Base-by-base conservation (phyloP, 2,329 filamentous ascomycete species). In the Apiospora hydei region DNA sequence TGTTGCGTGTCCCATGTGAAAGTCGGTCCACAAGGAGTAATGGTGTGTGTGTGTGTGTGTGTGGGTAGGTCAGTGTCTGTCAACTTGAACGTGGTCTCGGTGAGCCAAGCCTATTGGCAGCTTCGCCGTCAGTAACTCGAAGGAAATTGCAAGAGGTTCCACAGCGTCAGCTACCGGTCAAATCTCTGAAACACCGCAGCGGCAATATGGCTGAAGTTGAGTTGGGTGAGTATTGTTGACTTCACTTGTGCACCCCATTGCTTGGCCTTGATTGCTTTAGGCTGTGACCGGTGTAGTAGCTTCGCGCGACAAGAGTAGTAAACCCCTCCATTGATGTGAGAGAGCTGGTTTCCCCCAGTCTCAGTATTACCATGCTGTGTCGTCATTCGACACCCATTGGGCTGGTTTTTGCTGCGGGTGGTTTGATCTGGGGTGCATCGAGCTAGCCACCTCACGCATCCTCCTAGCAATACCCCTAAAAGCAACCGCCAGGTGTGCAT, bases 311-410 rank as follows among this genome's bases (percentile, higher is more conserved):
- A 3, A 38, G 30, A 3, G 53, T 61, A 30, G 53, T 61, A 18
- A 61, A 38, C 53, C 7, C 53, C 53, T 61, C 53, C 53, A 61
- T 38, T 38, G 30, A 61, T 13, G 30, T 16, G 30, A n/a, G 30
- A 61, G 30, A 21, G 16, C 30, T 61, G 30, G 53, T 61, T 61
- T 38, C 53, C 53, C 18, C 16, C 18, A 21, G 53, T 38, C 53
- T 61, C 53, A 61, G 34, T 11, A 64, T 64, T 64, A 64, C 57
- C 57, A 34, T 14, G 18, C 30, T 21, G 57, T 64, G 57, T 64
- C 57, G 57, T 64, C 57, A 64, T 64, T 64, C 57, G 21, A 64
- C 57, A 64, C 57, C 57, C 57, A 64, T 24, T 64, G 57, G 57
- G 18, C 53, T 61, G 53, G 53, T 61, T 61, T 61, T 61, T 34